Percentiles rank a stretch among this genome's conserved stretches.
phyloP scores from a whole-genome alignment of 1,139 yeast species.

The Yarrowia galli region DNA sequence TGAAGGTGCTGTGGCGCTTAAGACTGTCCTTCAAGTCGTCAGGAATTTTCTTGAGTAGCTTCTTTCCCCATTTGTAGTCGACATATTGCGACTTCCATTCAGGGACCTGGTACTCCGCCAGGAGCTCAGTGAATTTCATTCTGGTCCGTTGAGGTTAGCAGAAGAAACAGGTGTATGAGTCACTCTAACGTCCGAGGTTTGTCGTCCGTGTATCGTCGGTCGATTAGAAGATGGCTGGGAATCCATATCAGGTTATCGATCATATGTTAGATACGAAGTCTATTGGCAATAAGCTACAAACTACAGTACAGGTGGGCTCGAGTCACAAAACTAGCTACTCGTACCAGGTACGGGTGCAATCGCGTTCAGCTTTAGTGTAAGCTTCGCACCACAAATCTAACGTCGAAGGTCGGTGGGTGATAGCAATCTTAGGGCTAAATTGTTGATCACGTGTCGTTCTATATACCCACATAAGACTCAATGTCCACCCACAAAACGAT shows the following conservation, averaged over 20 bases:
- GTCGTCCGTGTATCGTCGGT: not conserved
- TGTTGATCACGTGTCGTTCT: no score
- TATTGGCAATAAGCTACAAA: not conserved
- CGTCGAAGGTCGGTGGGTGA: no score
- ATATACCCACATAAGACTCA: no score
- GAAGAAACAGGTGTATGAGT: not conserved
- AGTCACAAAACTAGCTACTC: not conserved
- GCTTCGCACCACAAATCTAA: no score
- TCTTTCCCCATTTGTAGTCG: conserved; percentile 62
- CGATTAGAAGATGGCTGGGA: not conserved
- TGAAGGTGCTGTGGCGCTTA: conserved; percentile 10
- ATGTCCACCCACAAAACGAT: no score
- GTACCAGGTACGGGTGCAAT: no score
- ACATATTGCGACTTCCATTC: conserved; percentile 88
- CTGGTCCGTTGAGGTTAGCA: not conserved
- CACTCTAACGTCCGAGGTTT: not conserved
- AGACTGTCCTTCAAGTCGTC: conserved; percentile 20
- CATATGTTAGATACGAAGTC: conserved; percentile 14
- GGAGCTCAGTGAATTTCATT: conserved; percentile 33
- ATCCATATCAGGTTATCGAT: not conserved
- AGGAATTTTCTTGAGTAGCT: conserved; percentile 30
- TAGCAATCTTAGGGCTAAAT: no score
- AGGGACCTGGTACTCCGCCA: conserved; percentile 64
- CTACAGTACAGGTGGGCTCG: not conserved
- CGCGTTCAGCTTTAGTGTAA: no score